Evolutionary conservation across 1,284 basidiomycete genomes (phyloP), one percentile per base, ranked within the genome.

Genomic region (Ganoderma multipileum): DNA sequence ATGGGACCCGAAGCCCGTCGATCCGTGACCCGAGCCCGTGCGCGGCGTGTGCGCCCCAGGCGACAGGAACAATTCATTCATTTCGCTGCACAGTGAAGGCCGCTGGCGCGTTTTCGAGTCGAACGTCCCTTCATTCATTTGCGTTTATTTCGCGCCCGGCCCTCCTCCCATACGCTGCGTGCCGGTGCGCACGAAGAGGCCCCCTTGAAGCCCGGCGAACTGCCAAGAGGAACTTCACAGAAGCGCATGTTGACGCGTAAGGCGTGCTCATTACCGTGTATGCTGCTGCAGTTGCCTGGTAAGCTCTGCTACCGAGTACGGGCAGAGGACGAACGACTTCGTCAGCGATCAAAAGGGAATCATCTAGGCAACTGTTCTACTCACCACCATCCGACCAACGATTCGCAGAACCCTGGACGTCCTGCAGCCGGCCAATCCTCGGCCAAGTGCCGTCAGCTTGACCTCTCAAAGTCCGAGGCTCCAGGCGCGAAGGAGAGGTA

Each of bases 31-130:
- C 52, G 28, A 18, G 52, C 52, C 6, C 52, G 50, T 6, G 50
- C 23, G 26, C 50, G 50, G 50, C 52, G 52, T 28, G 52, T 33
- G 52, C 52, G 52, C 28, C 28, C 59, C 59, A 28, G 14, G 41
- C 38, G 59, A 42, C 23, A 12, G 59, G 59, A 12, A 44, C 59
- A 23, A 61, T 61, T 61, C 59, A 61, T 38, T 28, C 41, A 61
- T 28, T 28, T 50, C 47, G 23, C n/a, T 47, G 44, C 18, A 20
- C 8, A 23, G n/a, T 23, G 44, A 4, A 23, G 44, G 20, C n/a
- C 44, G n/a, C 9, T 47, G 5, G 9, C 18, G 42, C 42, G 20
- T 18, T 47, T 47, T 44, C n/a, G 44, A 11, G 44, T 23, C n/a
- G 18, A 44, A 20, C n/a, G 44, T 23, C 44, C 44, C 47, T 50